phyloP scores from a whole-genome alignment of 1,284 basidiomycete genomes.

The Xerocomus nothofagi region DNA sequence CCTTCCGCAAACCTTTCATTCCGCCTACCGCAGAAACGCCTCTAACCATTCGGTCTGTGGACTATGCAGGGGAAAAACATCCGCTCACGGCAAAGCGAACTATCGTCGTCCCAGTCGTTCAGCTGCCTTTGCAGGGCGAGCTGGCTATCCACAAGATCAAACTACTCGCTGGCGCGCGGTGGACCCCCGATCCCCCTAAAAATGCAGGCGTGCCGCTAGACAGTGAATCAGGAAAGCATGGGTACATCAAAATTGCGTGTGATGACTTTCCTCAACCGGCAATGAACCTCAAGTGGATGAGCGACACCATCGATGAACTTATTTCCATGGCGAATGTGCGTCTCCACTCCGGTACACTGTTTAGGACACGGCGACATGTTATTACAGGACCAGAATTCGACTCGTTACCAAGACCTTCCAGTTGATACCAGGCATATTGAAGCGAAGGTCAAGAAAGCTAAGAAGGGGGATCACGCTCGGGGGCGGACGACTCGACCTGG shows the following conservation, averaged over 20 bases:
- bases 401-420: conserved; percentile 58
- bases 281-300: conserved; percentile 87
- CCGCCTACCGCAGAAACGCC: conserved; percentile 60
- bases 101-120: conserved; percentile 70
- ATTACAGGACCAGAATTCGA: conserved; percentile 28
- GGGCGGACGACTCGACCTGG: conserved; percentile 61
- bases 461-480: conserved; percentile 65
- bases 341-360: conserved; percentile 15
- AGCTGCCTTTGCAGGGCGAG: conserved; percentile 62
- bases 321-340: conserved; percentile 77
- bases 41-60: conserved; percentile 70
- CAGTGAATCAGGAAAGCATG: conserved; percentile 54
- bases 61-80: conserved; percentile 75
- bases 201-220: conserved; percentile 56
- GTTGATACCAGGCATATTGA: conserved; percentile 78
- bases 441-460: conserved; percentile 66
- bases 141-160: conserved; percentile 76
- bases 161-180: conserved; percentile 79
- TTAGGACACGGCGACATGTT: conserved; percentile 8
- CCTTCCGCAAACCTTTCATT: conserved; percentile 72
- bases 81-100: conserved; percentile 69
- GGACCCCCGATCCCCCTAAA: conserved; percentile 71
- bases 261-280: conserved; percentile 76
- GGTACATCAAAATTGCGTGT: conserved; percentile 84
- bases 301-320: conserved; percentile 73